Conservation (phyloP, 1,284 basidiomycete species). For the Cutaneotrichosporon mucoides region DNA sequence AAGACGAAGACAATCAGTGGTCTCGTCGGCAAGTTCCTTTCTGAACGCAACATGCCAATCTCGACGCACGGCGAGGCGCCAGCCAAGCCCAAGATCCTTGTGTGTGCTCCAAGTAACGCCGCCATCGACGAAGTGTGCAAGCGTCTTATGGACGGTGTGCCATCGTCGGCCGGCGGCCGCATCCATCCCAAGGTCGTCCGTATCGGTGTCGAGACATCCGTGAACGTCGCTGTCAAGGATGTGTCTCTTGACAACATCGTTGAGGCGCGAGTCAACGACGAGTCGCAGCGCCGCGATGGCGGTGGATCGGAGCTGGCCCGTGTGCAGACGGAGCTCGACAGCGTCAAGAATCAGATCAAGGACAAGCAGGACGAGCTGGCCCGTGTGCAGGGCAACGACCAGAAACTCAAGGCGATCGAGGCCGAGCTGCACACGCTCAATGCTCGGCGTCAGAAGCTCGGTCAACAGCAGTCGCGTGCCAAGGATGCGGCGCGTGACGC, state of each 20-base stretch:
- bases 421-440: slow-evolving; percentile 68
- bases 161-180: slow-evolving; percentile 57
- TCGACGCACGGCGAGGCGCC: slow-evolving; percentile 53
- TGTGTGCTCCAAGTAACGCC: slow-evolving; percentile 98
- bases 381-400: slow-evolving; percentile 34
- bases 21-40: slow-evolving; percentile 78
- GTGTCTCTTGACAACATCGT: slow-evolving; percentile 83
- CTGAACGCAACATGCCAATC: slow-evolving; percentile 58
- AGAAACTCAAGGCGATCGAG: slow-evolving; percentile 54
- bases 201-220: slow-evolving; percentile 72
- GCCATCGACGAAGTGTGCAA: slow-evolving; percentile 95
- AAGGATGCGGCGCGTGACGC: slow-evolving; percentile 75
- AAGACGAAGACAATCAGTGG: slow-evolving; percentile 98
- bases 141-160: slow-evolving; percentile 75
- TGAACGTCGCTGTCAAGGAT: slow-evolving; percentile 79
- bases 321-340: slow-evolving; percentile 64
- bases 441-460: slow-evolving; percentile 60
- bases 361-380: slow-evolving; percentile 60
- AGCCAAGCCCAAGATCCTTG: slow-evolving; percentile 69
- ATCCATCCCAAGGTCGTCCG: slow-evolving; percentile 77
- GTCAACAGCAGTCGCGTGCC: slow-evolving; percentile 67
- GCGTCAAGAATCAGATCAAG: slow-evolving; percentile 60
- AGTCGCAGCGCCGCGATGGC: slow-evolving; percentile 53
- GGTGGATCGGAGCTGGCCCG: slow-evolving; percentile 52
- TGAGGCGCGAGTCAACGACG: slow-evolving; percentile 64